These are phyloP conservation scores for Entomophthora muscae DNA, from an alignment of 371 early-diverging fungal genomes.

Conservation along the genomic window DNA sequence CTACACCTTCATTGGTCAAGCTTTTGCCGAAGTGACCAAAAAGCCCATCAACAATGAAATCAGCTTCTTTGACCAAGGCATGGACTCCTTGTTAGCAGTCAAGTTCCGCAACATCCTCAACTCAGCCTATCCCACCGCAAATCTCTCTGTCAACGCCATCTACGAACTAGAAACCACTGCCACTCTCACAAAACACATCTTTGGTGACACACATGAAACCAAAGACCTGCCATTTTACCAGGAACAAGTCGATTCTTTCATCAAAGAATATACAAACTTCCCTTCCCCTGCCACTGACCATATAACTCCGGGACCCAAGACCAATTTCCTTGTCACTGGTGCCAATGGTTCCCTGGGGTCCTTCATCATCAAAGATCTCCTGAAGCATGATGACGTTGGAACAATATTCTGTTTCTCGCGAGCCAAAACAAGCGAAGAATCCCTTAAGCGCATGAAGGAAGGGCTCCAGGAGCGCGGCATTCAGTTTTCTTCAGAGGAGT, in stretches of 20 bases:
- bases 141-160: no score
- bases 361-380: slow-evolving; percentile 1
- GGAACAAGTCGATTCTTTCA: neutral
- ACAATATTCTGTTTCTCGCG: neutral
- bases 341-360: slow-evolving; percentile 5
- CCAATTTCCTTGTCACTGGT: neutral
- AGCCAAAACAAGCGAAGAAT: neutral
- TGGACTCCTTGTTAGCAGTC: no score
- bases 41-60: no score
- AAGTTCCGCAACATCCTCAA: no score
- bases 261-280: neutral
- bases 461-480: neutral
- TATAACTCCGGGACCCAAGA: neutral
- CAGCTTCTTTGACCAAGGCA: no score
- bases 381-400: neutral
- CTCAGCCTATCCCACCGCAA: no score
- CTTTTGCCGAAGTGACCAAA: no score
- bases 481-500: neutral
- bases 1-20: no score
- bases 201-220: no score
- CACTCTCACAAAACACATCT: no score
- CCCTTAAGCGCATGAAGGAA: neutral
- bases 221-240: neutral
- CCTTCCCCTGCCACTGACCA: neutral
- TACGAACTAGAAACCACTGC: no score